Base-by-base conservation (phyloP, 352 stramenopile species). In the Pythium plurisporium region DNA sequence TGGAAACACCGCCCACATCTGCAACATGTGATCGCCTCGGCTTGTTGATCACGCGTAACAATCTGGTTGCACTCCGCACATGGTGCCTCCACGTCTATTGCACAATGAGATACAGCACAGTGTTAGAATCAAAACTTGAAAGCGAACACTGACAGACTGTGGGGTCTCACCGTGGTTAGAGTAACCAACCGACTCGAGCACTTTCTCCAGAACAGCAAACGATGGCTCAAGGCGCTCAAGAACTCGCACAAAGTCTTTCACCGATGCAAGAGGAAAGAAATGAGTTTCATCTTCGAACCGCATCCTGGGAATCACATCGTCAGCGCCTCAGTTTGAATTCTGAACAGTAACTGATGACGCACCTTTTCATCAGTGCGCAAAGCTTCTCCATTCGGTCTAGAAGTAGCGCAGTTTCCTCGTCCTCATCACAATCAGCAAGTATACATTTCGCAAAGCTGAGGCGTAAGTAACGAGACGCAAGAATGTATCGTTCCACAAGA, bases 251-350 rank as follows among this genome's bases (percentile, higher is more conserved):
- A 89, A 79, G 2, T 59, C 53, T 17, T 72, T 46, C 4, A 87
- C 29, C 1, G 66, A 74, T 23, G 65, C 69, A 19, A 91, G 63
- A 10, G 81, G 76, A 42, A 77, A 89, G 15, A 91, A 65, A 47
- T 91, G 78, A 19, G 69, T 65, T 62, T 91, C 78, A 26, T 91
- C 81, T 45, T 89, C 74, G 41, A 88, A 89, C 12, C 64, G 36
- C 38, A 77, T 59, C 20, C 76, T 89, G 52, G 26, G 34, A 11
- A 30, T 10, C 6, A 51, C 3, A 19, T 17, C 3, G 1, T 19
- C 6, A n/a, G n/a, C n/a, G n/a, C n/a, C n/a, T n/a, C n/a, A n/a
- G n/a, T n/a, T n/a, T n/a, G 0, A 26, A 29, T 31, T 27, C 3
- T 25, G 44, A n/a, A n/a, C n/a, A 46, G n/a, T 46, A 15, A 29